Evolutionary conservation across 176 grass and related monocot genomes (phyloP), one percentile per base, ranked within the genome.

Genomic region (Oryza meyeriana): DNA sequence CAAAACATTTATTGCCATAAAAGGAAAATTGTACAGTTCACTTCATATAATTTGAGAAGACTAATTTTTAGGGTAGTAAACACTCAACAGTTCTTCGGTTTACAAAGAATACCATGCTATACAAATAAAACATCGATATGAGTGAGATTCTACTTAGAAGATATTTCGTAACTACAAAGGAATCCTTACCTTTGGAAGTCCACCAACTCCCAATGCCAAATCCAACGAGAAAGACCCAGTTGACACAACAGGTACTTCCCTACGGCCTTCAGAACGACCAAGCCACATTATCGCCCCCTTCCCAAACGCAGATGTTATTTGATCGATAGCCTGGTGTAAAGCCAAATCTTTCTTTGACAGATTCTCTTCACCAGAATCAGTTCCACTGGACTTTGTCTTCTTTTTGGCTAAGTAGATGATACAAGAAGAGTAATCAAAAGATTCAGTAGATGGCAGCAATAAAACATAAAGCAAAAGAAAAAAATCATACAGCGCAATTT

Each of bases 231-330:
- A 93, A 35, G 96, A 98, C 4, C 96, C 96, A 55, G 93, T 98
- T 59, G 96, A 93, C 12, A 98, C 71, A 32, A 95, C 93, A 66
- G 96, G 93, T 26, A 98, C 93, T 88, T 93, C 89, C 85, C 82
- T 91, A 78, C 69, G 79, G 52, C 93, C 84, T 57, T 95, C 81
- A 77, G 64, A 85, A 66, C 90, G 96, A 35, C 96, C 96, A 89
- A 98, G 93, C 93, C 96, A 98, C 96, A 98, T 98, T 52, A 98
- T 98, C 62, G 96, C 87, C 1, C 96, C 96, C 64, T 98, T 91
- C 40, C 96, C 96, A 81, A 98, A 98, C 10, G 96, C 74, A 61
- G 84, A 72, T 82, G 85, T 90, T 81, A 98, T 95, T 52, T 98
- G 96, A 91, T 98, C 96, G 8, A 98, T 88, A 25, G 96, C 96